phyloP scores from a whole-genome alignment of 768 basidiomycete genomes.

The Boletus barrowsii region DNA sequence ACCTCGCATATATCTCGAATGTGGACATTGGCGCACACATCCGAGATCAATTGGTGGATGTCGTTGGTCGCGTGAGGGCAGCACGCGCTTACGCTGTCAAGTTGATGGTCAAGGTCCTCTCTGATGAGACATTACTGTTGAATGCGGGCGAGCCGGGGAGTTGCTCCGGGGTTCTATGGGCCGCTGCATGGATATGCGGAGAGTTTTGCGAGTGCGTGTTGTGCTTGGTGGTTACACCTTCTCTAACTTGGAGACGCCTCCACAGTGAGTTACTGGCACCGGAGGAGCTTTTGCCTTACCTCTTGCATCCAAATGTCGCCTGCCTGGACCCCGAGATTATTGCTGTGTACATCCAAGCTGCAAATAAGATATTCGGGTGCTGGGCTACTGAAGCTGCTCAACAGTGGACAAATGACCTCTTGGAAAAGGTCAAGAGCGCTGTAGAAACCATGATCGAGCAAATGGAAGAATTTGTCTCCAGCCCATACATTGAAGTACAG shows the following conservation, averaged over 20 bases:
- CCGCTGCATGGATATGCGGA: slow-evolving; percentile 95
- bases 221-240: not conserved
- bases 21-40: slow-evolving; percentile 77
- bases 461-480: slow-evolving; percentile 56
- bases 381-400: slow-evolving; percentile 78
- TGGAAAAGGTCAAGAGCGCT: slow-evolving; percentile 59
- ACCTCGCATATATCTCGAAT: slow-evolving; percentile 83
- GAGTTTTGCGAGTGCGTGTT: slow-evolving; percentile 82
- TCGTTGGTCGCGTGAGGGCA: slow-evolving; percentile 76
- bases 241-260: slow-evolving; percentile 7
- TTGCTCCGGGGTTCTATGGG: slow-evolving; percentile 86
- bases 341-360: slow-evolving; percentile 78
- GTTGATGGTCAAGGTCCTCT: slow-evolving; percentile 77
- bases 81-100: slow-evolving; percentile 78
- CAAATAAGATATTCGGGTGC: slow-evolving; percentile 81
- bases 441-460: slow-evolving; percentile 62
- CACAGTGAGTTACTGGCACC: slow-evolving; percentile 75
- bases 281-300: slow-evolving; percentile 65
- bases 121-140: slow-evolving; percentile 70
- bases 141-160: slow-evolving; percentile 67
- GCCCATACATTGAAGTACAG: slow-evolving; percentile 82
- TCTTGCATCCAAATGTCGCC: slow-evolving; percentile 60
- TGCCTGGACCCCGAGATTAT: slow-evolving; percentile 61
- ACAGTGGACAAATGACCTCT: slow-evolving; percentile 71
- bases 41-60: slow-evolving; percentile 81